Evolutionary conservation across 495 filamentous ascomycete genomes (phyloP).

Genomic region (Aspergillus leporis): DNA sequence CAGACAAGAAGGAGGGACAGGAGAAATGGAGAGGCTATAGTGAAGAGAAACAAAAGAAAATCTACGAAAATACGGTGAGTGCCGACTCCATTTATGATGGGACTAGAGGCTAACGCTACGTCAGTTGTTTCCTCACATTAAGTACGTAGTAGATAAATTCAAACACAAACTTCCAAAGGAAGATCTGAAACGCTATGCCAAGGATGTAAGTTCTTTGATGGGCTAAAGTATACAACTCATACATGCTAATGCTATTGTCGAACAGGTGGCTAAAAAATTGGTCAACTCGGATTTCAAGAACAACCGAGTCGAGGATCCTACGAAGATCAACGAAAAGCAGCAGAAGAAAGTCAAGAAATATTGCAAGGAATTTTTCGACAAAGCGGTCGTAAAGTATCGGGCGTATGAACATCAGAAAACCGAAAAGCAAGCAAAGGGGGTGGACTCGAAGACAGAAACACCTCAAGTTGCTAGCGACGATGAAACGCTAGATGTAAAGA

Average conservation of each 20-base stretch:
- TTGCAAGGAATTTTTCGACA: conserved; percentile 83
- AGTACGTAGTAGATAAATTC: conserved; percentile 82
- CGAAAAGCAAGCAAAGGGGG: conserved; percentile 41
- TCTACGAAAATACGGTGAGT: conserved; percentile 88
- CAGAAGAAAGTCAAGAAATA: conserved; percentile 77
- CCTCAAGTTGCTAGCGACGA: conserved; percentile 26
- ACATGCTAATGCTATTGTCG: conserved; percentile 6
- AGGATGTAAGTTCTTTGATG: conserved; percentile 60
- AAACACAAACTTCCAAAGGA: conserved; percentile 81
- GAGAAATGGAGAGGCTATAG: conserved; percentile 81
- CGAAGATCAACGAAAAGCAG: conserved; percentile 74
- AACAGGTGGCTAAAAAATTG: conserved; percentile 73
- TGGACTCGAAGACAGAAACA: conserved; percentile 27
- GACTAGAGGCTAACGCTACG: conserved; percentile 11
- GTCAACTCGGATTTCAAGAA: conserved; percentile 89
- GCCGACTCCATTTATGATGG: neutral
- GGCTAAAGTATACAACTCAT: neutral
- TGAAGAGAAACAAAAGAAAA: conserved; percentile 85
- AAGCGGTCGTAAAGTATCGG: conserved; percentile 72
- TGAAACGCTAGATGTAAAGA: conserved; percentile 46
- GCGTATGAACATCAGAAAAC: conserved; percentile 67
- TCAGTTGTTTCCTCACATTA: conserved; percentile 80
- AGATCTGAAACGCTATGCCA: conserved; percentile 82
- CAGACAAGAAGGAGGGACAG: conserved; percentile 60
- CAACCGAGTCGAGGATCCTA: conserved; percentile 77